phyloP scores from a whole-genome alignment of 352 stramenopile genomes.

The Phytophthora uliginosa region DNA sequence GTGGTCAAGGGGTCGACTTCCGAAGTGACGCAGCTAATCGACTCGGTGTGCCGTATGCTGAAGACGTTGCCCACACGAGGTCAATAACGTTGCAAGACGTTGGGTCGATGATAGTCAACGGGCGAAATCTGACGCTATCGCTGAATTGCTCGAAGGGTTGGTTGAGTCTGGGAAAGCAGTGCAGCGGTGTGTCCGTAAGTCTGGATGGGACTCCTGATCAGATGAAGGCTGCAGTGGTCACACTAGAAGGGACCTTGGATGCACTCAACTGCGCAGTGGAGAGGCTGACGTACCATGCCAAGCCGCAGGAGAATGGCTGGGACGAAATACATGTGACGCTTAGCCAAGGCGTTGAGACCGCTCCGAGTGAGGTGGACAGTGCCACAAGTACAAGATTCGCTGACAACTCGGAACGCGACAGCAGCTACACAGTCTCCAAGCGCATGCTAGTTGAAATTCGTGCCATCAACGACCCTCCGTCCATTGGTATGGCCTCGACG shows the following conservation, averaged over 20 bases:
- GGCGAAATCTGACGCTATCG: constrained; percentile 30
- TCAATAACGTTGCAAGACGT: constrained; percentile 58
- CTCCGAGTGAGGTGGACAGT: background rate
- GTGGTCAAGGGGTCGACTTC: constrained; percentile 2
- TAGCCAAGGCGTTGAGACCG: constrained; percentile 16
- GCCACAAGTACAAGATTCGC: no score
- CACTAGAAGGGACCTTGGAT: constrained; percentile 38
- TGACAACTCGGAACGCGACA: constrained; percentile 13
- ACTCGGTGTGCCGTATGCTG: background rate
- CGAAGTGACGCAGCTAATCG: constrained; percentile 2
- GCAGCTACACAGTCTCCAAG: constrained; percentile 44
- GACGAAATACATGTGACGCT: constrained; percentile 61
- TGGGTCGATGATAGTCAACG: constrained; percentile 11
- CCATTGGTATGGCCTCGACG: constrained; percentile 34
- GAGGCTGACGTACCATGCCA: constrained; percentile 57
- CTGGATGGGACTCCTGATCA: constrained; percentile 3
- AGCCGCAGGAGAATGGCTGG: constrained; percentile 32
- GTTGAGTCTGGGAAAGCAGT: constrained; percentile 45
- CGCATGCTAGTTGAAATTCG: constrained; percentile 52
- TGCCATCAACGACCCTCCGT: constrained; percentile 56
- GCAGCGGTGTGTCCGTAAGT: constrained; percentile 17
- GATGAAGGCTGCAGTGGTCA: constrained; percentile 13
- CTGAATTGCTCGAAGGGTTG: constrained; percentile 49
- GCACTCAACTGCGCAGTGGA: constrained; percentile 63
- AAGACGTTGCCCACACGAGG: constrained; percentile 21